These are phyloP conservation scores for Phalaenopsis hybrid DNA, from an alignment of 116 monocot genomes.

Conservation along the genomic window DNA sequence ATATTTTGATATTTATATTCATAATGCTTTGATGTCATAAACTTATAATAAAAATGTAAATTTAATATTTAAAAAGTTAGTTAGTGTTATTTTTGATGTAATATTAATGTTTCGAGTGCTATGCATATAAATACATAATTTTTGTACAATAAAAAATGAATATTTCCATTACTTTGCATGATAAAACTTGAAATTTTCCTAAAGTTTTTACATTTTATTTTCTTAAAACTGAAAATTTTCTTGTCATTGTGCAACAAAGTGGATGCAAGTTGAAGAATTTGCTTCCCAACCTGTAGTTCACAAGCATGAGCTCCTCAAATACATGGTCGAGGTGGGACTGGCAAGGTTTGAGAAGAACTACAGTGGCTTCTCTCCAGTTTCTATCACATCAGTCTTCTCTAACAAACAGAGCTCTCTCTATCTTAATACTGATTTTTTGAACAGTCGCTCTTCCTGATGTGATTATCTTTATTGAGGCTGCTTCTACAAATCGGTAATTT, in stretches of 20 bases:
- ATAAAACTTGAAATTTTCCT: neutral
- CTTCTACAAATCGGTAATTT: neutral
- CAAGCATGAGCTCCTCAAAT: constrained; percentile 17
- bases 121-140: no score
- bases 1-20: no score
- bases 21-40: no score
- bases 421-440: constrained; percentile 8
- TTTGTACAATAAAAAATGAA: neutral
- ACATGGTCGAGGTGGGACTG: constrained; percentile 12
- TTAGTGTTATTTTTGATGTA: no score
- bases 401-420: constrained; percentile 21
- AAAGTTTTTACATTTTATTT: no score
- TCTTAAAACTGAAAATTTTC: neutral
- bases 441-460: constrained; percentile 2
- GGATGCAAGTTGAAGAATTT: constrained; percentile 19
- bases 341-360: constrained; percentile 15
- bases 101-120: no score
- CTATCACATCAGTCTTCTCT: constrained; percentile 19
- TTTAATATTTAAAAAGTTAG: no score
- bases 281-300: constrained; percentile 17
- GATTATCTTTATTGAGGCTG: neutral
- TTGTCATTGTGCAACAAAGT: constrained; percentile 3
- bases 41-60: no score
- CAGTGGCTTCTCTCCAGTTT: constrained; percentile 15
- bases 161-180: neutral